Base-by-base conservation (phyloP, 108 stramenopile genomes). In the Cyclotella distinguenda region DNA sequence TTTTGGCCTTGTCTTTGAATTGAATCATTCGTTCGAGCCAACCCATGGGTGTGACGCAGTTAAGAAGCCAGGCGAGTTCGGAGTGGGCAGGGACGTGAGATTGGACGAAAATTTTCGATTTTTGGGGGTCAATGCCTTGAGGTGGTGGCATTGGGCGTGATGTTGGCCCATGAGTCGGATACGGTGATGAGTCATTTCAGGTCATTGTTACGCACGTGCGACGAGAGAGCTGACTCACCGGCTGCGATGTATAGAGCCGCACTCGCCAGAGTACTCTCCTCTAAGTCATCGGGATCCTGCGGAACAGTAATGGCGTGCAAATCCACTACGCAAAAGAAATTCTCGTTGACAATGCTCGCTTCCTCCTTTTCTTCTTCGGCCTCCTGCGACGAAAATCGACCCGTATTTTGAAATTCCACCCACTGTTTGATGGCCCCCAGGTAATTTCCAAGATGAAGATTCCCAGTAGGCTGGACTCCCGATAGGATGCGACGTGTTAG, bases 11-110 rank as follows among this genome's bases (percentile, higher is more conserved):
- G 56, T 99, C 97, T 74, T 99, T 99, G 90, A 91, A 99, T 83
- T 99, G 99, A 49, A 99, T 99, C 99, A 99, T 99, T 22, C 98
- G 89, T 70, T 98, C 97, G 47, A 99, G 68, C 97, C 98, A 97
- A 55, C 89, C 94, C 90, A 99, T 93, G 10, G 99, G 98, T 8
- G 97, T 97, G 42, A 87, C 77, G 74, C 97, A 98, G 53, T 86
- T 96, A 52, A 99, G 80, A n/a, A 98, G 78, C 99, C 99, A 99
- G 33, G 93, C 77, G 13, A 99, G 84, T 64, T 99, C 99, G 26
- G 99, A 54, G 73, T 99, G 99, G 18, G 95, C 96, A 1, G 89
- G 60, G 1, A 99, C 97, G 64, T 98, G 98, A 19, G 94, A 95
- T 72, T 97, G 96, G 18, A 96, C 90, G 71, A 97, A 98, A 23